These are phyloP conservation scores for Botrytis sinoallii DNA, from an alignment of 2,329 filamentous ascomycete genomes.

Conservation along the genomic window DNA sequence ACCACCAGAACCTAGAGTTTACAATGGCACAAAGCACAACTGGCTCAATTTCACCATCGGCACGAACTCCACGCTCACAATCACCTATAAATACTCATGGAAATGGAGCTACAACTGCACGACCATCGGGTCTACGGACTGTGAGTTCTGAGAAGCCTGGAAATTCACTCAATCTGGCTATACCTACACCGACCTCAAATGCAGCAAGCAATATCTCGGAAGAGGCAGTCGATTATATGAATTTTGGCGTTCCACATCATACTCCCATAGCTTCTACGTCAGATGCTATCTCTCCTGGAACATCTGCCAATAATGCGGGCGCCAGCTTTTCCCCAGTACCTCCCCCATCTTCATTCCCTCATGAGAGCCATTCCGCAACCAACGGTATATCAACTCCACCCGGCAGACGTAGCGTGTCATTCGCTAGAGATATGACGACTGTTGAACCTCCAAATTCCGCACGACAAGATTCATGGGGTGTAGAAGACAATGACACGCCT, in stretches of 20 bases:
- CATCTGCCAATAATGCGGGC: constrained; percentile 7
- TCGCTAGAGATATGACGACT: constrained; percentile 51
- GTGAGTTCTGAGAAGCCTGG: constrained; percentile 26
- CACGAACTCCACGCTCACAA: constrained; percentile 34
- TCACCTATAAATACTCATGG: constrained; percentile 30
- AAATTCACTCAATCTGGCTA: constrained; percentile 21
- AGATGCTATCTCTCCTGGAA: not conserved
- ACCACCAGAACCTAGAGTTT: not conserved
- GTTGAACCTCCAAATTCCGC: constrained; percentile 51
- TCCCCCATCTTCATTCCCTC: constrained; percentile 19
- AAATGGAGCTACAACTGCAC: constrained; percentile 30
- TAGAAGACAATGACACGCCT: constrained; percentile 59
- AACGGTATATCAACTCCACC: constrained; percentile 36
- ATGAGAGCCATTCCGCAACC: constrained; percentile 16
- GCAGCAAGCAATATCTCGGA: constrained; percentile 22
- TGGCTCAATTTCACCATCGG: constrained; percentile 40
- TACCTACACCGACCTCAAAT: constrained; percentile 23
- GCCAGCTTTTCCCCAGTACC: constrained; percentile 20
- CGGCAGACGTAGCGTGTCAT: constrained; percentile 69
- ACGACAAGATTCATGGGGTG: constrained; percentile 57
- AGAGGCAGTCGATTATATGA: constrained; percentile 37
- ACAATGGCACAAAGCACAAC: constrained; percentile 35
- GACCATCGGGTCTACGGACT: constrained; percentile 33
- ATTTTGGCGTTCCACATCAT: constrained; percentile 35
- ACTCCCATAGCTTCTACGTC: not conserved